Base-by-base conservation (phyloP, 306 rosid genomes). In the Leucaena leucocephala region DNA sequence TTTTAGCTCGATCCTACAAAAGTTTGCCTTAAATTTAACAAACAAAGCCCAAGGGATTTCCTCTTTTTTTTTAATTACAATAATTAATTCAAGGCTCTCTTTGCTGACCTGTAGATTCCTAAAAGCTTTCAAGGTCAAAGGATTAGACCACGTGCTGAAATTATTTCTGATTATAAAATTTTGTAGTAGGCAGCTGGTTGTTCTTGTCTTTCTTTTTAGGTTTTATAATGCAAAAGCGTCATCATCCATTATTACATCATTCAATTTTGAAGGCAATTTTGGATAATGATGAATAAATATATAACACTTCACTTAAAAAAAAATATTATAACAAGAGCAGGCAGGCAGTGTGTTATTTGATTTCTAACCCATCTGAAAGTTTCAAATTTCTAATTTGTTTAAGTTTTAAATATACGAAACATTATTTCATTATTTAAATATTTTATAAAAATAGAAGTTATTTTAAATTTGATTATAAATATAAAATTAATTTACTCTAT, bases 131-230 rank as follows among this genome's bases (percentile, higher is more conserved):
- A 2, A 21, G 7, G 40, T 4, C 15, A 7, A 27, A 16, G 21
- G 21, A 21, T 69, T 44, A 12, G 74, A 69, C 57, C 74, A 69
- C 74, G 57, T 45, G 74, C n/a, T 44, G 7, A 21, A 69, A 44
- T 44, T 69, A 17, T 69, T 21, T 22, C 19, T 5, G 1, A 22
- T 44, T 69, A 69, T 12, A 12, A 69, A 34, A 21, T 69, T 50
- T 69, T 44, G 19, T 34, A 2, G 19, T 34, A 4, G 8, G 27
- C 27, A 27, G 27, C 15, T 62, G 7, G 2, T 16, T 4, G 44
- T 59, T 38, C 22, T 36, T 62, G 39, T 61, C 14, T 62, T 34
- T 10, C 16, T 27, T 62, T 33, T 61, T 13, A 27, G 27, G 0
- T 27, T 33, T 61, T 13, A 27, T 11, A 11, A n/a, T 61, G 39